Conservation (phyloP, 371 early-diverging fungal genomes). For the Saksenaea vasiformis region DNA sequence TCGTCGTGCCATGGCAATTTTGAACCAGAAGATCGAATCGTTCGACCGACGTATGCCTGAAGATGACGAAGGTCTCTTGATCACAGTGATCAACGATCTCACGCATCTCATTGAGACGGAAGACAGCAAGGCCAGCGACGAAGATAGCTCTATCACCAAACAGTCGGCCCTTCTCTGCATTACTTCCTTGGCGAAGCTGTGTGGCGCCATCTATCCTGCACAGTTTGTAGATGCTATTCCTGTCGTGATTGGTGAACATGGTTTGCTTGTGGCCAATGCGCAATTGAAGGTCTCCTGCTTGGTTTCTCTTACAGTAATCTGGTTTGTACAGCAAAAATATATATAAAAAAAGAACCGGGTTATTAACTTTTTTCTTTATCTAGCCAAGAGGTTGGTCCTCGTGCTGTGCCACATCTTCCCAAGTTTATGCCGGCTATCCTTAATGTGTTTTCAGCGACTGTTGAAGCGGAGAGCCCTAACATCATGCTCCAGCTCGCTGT, state of each 20-base stretch:
- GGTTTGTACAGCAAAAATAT: conserved; percentile 16
- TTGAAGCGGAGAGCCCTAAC: conserved; percentile 35
- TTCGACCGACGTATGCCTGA: conserved; percentile 48
- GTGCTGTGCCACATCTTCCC: conserved; percentile 83
- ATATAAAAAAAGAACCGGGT: background rate
- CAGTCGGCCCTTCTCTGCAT: conserved; percentile 83
- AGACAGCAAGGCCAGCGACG: conserved; percentile 29
- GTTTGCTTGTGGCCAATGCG: conserved; percentile 54
- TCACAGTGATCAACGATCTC: conserved; percentile 52
- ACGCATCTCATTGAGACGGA: conserved; percentile 48
- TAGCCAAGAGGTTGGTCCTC: conserved; percentile 75
- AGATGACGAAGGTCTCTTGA: conserved; percentile 43
- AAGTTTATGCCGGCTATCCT: conserved; percentile 78
- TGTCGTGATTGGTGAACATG: conserved; percentile 56
- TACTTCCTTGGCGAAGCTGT: conserved; percentile 68
- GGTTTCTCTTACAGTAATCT: conserved; percentile 72
- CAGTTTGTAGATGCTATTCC: conserved; percentile 64
- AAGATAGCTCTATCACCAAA: conserved; percentile 67
- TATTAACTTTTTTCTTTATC: conserved; percentile 2
- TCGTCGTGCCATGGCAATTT: conserved; percentile 79
- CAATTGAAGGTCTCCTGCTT: conserved; percentile 74
- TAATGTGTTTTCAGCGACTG: conserved; percentile 33
- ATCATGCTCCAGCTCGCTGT: conserved; percentile 60
- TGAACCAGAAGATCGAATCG: conserved; percentile 67
- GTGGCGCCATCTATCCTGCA: conserved; percentile 65